Conservation (phyloP, 306 rosid species). For the Comarum palustre region DNA sequence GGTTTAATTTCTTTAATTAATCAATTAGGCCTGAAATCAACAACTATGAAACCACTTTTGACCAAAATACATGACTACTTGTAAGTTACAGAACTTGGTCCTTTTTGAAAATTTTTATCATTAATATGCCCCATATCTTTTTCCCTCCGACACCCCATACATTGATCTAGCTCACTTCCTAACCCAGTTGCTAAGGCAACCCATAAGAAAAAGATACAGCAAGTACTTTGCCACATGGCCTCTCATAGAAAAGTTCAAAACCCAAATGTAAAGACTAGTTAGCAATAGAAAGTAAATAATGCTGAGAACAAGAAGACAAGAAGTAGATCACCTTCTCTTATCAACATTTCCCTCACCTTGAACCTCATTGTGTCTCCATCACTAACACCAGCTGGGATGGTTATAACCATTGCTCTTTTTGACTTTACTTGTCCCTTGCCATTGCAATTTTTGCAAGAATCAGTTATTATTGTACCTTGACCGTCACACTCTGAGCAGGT, state of each 20-base stretch:
- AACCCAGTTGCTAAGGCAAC: background rate
- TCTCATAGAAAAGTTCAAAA: background rate
- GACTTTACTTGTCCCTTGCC: constrained; percentile 65
- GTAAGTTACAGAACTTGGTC: background rate
- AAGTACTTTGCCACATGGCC: background rate
- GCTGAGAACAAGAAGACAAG: background rate
- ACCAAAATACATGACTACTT: background rate
- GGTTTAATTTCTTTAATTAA: background rate
- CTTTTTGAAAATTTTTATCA: background rate
- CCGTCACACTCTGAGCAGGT: constrained; percentile 86
- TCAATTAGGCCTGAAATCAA: background rate
- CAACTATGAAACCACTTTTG: background rate
- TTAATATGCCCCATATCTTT: background rate
- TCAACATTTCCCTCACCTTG: constrained; percentile 76
- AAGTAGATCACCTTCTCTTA: constrained; percentile 51
- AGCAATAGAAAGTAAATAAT: background rate
- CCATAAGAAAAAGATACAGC: background rate
- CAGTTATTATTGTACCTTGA: constrained; percentile 66
- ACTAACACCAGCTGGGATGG: constrained; percentile 72
- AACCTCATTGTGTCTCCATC: constrained; percentile 78
- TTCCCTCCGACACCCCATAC: background rate
- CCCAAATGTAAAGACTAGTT: background rate
- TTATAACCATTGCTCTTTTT: constrained; percentile 47
- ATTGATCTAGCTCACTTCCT: background rate
- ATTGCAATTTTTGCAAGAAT: constrained; percentile 59